These are phyloP conservation scores for Sphenostylis stenocarpa DNA, from an alignment of 306 rosid genomes.

Conservation along the genomic window DNA sequence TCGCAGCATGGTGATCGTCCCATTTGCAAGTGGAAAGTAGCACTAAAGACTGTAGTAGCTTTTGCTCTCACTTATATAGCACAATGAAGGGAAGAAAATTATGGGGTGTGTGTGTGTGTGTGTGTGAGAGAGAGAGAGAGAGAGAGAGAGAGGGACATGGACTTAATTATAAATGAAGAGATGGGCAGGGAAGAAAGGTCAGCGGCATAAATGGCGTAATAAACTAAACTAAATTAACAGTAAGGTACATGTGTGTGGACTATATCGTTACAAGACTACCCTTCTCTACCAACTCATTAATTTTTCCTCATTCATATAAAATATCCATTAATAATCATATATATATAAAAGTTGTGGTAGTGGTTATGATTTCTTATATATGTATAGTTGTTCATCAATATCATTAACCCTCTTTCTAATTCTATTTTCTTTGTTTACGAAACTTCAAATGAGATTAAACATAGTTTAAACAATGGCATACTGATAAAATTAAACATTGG, in stretches of 20 bases:
- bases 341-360: too few relatives aligned
- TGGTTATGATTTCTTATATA: too few relatives aligned
- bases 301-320: too few relatives aligned
- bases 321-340: too few relatives aligned
- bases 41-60: constrained; percentile 34
- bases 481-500: too few relatives aligned
- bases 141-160: constrained; percentile 30
- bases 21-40: constrained; percentile 47
- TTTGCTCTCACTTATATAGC: constrained; percentile 45
- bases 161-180: constrained; percentile 48
- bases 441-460: too few relatives aligned
- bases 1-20: constrained; percentile 99
- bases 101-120: constrained; percentile 1
- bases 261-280: constrained; percentile 52
- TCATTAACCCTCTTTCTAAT: too few relatives aligned
- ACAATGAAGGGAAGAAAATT: constrained; percentile 5
- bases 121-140: constrained; percentile 23
- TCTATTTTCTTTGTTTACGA: too few relatives aligned
- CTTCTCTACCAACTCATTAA: constrained; percentile 22
- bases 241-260: constrained; percentile 6
- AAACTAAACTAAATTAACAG: constrained; percentile 42
- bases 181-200: constrained; percentile 71
- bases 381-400: too few relatives aligned
- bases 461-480: too few relatives aligned
- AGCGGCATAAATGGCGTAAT: constrained; percentile 68